A percentile compares a stretch with the other conserved stretches of the same genome.
Evolutionary conservation across 116 monocot genomes (phyloP).

Genomic region (Iris pallida): DNA sequence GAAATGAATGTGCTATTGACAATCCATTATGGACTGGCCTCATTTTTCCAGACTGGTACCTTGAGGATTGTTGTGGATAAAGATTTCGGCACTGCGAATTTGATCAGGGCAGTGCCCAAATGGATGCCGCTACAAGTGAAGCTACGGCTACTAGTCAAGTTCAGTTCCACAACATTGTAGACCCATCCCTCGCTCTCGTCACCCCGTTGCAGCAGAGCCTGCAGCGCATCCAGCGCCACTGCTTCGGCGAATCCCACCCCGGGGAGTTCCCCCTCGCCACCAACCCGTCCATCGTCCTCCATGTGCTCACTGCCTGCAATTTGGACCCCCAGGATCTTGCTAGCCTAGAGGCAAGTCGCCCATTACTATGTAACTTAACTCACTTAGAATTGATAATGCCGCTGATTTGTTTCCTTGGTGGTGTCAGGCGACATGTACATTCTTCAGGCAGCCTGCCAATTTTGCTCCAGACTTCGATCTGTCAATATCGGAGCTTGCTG

Average conservation of each 20-base stretch:
- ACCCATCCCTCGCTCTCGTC: slow-evolving; percentile 52
- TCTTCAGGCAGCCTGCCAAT: slow-evolving; percentile 68
- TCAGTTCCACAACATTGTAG: slow-evolving; percentile 58
- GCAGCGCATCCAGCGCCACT: slow-evolving; percentile 57
- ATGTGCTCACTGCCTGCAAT: slow-evolving; percentile 76
- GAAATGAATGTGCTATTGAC: not conserved
- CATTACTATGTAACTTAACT: not conserved
- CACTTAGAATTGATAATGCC: slow-evolving; percentile 29
- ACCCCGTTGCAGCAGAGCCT: slow-evolving; percentile 49
- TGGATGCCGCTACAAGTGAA: slow-evolving; percentile 69
- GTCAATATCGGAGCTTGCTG: slow-evolving; percentile 77
- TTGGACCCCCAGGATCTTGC: slow-evolving; percentile 87
- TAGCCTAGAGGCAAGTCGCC: slow-evolving; percentile 74
- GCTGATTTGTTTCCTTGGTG: slow-evolving; percentile 24
- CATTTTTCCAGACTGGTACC: not conserved
- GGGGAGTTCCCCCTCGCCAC: slow-evolving; percentile 91
- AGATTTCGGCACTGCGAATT: slow-evolving; percentile 30
- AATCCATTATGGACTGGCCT: not conserved
- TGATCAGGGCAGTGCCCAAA: slow-evolving; percentile 34
- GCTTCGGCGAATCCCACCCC: slow-evolving; percentile 56
- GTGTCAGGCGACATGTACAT: slow-evolving; percentile 73
- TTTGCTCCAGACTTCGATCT: slow-evolving; percentile 41
- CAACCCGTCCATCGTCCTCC: slow-evolving; percentile 77
- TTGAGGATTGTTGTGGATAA: not conserved
- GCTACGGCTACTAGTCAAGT: slow-evolving; percentile 41